A percentile compares a stretch with the other conserved stretches of the same genome.
Conservation (phyloP, 805 yeast species). For the Wickerhamomyces chambardii region DNA sequence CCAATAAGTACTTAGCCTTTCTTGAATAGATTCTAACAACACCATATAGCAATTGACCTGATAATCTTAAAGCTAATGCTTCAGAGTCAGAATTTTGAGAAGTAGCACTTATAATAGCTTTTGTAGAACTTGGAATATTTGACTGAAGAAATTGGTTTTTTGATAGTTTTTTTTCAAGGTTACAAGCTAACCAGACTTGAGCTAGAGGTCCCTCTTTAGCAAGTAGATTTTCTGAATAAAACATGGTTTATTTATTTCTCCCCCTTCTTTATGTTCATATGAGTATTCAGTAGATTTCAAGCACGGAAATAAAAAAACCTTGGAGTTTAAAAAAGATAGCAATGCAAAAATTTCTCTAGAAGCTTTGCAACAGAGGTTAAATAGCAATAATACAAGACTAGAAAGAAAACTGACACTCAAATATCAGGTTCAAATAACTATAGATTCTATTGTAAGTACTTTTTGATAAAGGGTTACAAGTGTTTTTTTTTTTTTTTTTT, state of each 20-base stretch:
- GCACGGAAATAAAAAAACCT: too few species aligned
- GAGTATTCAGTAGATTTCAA: too few species aligned
- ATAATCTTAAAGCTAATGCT: slow-evolving; percentile 68
- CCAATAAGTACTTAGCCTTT: slow-evolving; percentile 73
- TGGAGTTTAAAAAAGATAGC: too few species aligned
- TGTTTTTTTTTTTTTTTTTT: too few species aligned
- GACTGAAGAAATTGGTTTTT: slow-evolving; percentile 68
- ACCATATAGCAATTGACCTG: slow-evolving; percentile 83
- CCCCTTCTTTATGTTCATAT: too few species aligned
- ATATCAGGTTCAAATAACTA: too few species aligned
- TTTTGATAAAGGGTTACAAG: too few species aligned
- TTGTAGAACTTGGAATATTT: slow-evolving; percentile 56
- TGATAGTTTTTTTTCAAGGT: slow-evolving; percentile 68
- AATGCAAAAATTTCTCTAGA: too few species aligned
- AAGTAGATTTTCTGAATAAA: slow-evolving; percentile 41
- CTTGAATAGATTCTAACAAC: slow-evolving; percentile 81
- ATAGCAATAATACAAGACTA: too few species aligned
- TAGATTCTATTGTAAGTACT: too few species aligned
- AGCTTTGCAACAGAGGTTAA: too few species aligned
- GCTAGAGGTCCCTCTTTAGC: slow-evolving; percentile 79
- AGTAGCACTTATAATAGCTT: slow-evolving; percentile 47
- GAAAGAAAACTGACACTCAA: too few species aligned
- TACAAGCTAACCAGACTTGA: slow-evolving; percentile 89
- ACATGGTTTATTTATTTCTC: slow-evolving; percentile 21
- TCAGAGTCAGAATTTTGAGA: slow-evolving; percentile 25